A percentile compares a stretch with the other conserved stretches of the same genome.
These are phyloP conservation scores for Cryptococcus neoformans DNA, from an alignment of 1,284 basidiomycete genomes.

Conservation along the genomic window DNA sequence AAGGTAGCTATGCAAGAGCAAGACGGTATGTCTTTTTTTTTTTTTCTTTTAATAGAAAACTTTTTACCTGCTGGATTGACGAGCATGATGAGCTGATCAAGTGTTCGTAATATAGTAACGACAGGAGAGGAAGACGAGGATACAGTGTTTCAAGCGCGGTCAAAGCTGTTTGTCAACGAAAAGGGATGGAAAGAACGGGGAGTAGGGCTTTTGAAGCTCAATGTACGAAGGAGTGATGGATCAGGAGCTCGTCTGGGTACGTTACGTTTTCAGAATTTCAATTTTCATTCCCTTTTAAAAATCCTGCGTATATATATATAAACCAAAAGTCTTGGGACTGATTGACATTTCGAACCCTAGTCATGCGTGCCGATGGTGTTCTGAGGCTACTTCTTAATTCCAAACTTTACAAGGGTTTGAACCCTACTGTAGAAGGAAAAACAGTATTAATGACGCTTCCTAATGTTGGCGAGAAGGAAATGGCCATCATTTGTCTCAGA, in stretches of 20 bases:
- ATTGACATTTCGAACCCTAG: constrained; percentile 48
- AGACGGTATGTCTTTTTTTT: constrained; percentile 57
- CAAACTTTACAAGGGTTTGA: constrained; percentile 81
- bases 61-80: no score
- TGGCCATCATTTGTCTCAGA: constrained; percentile 62
- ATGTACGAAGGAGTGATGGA: constrained; percentile 66
- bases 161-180: constrained; percentile 75
- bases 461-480: constrained; percentile 55
- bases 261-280: constrained; percentile 1
- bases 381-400: constrained; percentile 80
- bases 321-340: background rate
- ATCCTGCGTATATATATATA: background rate
- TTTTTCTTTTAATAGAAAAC: background rate
- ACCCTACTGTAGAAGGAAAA: constrained; percentile 67
- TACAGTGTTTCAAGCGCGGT: constrained; percentile 76
- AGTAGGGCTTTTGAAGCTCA: constrained; percentile 75
- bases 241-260: constrained; percentile 70
- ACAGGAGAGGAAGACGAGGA: constrained; percentile 93
- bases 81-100: no score
- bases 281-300: background rate
- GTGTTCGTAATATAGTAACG: constrained; percentile 55
- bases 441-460: constrained; percentile 75
- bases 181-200: constrained; percentile 85
- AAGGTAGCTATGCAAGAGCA: constrained; percentile 59
- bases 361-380: constrained; percentile 94